Conservation (phyloP, 345 rosid species). For the Citrus reticulata region DNA sequence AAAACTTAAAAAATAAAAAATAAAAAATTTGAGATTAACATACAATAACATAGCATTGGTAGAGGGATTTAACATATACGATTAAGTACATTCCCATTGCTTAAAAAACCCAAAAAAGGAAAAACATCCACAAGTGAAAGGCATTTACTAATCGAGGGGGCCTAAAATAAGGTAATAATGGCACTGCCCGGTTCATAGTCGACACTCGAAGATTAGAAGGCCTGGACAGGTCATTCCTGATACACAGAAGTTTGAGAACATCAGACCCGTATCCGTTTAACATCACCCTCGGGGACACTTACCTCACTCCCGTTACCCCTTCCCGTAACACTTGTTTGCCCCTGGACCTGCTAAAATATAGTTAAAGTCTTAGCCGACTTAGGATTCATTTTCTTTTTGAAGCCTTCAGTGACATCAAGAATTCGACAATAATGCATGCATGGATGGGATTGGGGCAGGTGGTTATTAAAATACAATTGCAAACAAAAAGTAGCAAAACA, state of each 20-base stretch:
- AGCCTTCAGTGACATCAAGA: neutral
- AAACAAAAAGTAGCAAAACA: neutral
- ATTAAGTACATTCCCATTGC: neutral
- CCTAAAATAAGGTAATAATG: neutral
- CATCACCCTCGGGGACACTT: constrained; percentile 74
- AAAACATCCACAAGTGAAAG: neutral
- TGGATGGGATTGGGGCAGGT: neutral
- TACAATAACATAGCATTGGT: neutral
- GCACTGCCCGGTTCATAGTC: neutral
- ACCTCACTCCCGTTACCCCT: constrained; percentile 52
- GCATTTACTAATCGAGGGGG: neutral
- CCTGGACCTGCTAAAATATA: constrained; percentile 31
- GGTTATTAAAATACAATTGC: neutral
- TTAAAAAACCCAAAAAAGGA: too few species aligned
- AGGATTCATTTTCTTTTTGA: neutral
- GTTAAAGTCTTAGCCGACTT: neutral
- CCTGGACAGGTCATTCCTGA: neutral
- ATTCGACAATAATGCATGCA: neutral
- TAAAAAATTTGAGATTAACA: too few species aligned
- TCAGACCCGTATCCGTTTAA: constrained; percentile 57
- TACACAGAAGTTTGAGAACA: neutral
- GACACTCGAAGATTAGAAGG: neutral
- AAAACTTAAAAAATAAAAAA: too few species aligned
- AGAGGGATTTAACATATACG: neutral
- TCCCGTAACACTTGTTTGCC: constrained; percentile 30